A percentile compares a stretch with the other conserved stretches of the same genome.
These are phyloP conservation scores for Flaveria ramosissima DNA, from an alignment of 129 eudicot genomes.

Conservation along the genomic window DNA sequence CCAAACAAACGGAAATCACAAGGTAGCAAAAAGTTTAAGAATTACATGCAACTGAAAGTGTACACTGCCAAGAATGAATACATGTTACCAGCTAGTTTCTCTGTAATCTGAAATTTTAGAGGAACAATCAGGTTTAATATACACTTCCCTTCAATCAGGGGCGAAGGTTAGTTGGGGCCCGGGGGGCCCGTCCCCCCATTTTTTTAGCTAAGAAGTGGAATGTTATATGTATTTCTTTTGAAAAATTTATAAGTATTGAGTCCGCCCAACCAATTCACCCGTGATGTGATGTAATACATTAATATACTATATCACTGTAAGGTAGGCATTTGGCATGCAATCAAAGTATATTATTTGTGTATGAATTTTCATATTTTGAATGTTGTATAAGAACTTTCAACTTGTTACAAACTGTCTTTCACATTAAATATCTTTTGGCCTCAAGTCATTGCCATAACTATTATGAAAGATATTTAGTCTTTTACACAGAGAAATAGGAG, in stretches of 20 bases:
- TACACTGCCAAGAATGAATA: background rate
- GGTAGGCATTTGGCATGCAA: background rate
- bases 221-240: too few species aligned
- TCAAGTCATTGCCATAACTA: background rate
- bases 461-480: background rate
- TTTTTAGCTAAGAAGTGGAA: too few species aligned
- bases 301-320: background rate
- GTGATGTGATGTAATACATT: background rate
- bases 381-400: background rate
- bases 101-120: background rate
- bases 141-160: background rate
- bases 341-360: background rate
- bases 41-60: background rate
- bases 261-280: background rate
- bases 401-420: background rate
- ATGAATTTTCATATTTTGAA: background rate
- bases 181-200: too few species aligned
- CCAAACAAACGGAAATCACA: too few species aligned
- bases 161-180: too few species aligned
- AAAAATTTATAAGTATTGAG: too few species aligned
- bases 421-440: background rate
- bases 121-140: background rate
- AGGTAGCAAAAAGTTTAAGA: background rate
- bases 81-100: background rate
- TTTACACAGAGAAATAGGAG: background rate